Conservation (phyloP, 2,329 filamentous ascomycete species). For the Hypoxylon sp. region DNA sequence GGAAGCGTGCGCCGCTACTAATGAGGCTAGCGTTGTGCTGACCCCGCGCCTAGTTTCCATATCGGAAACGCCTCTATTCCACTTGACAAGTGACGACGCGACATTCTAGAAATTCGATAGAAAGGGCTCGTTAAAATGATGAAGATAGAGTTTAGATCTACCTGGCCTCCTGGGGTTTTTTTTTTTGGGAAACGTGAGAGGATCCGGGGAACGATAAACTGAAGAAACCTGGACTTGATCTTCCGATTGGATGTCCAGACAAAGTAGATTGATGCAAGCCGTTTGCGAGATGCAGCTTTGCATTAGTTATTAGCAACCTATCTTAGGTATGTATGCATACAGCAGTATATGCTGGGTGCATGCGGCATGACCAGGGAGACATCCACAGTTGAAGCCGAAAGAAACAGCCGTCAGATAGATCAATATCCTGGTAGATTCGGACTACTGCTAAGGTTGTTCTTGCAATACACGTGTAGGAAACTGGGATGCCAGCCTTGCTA, state of each 20-base stretch:
- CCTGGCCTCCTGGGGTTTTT: neutral
- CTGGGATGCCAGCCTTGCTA: slow-evolving; percentile 5
- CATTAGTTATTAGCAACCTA: neutral
- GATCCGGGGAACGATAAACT: neutral
- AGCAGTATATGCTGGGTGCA: neutral
- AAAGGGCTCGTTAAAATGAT: slow-evolving; percentile 7
- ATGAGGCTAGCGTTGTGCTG: slow-evolving; percentile 11
- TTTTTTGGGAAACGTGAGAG: too few species aligned
- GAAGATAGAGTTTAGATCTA: slow-evolving; percentile 8
- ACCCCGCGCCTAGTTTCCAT: slow-evolving; percentile 21
- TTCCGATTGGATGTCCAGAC: neutral
- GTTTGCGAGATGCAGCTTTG: neutral
- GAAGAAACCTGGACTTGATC: neutral
- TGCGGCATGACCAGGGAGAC: neutral
- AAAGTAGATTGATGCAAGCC: neutral
- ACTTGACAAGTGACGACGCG: neutral
- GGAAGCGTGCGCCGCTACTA: neutral
- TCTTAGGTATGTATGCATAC: too few species aligned
- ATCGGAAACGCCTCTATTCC: slow-evolving; percentile 2
- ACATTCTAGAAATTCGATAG: slow-evolving; percentile 17
- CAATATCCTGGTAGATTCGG: too few species aligned
- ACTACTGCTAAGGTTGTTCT: too few species aligned
- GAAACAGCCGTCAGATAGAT: neutral
- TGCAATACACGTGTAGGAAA: neutral
- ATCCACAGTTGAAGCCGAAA: neutral